These are phyloP conservation scores for Fusarium domesticum DNA, from an alignment of 2,329 filamentous ascomycete genomes.

Conservation along the genomic window DNA sequence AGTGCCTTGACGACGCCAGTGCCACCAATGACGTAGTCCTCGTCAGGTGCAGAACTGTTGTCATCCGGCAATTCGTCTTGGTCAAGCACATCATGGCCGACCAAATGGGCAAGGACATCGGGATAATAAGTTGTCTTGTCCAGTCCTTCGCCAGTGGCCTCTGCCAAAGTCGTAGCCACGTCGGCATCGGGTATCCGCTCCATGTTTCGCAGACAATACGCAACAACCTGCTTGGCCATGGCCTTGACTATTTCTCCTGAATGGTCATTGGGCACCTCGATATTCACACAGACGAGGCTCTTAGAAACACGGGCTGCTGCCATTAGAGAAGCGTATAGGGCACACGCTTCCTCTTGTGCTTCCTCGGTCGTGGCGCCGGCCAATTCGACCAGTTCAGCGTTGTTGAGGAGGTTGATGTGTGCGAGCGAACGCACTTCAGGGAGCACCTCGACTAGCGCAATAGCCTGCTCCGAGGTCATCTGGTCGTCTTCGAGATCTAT, in stretches of 20 bases:
- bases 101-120: constrained; percentile 81
- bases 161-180: constrained; percentile 46
- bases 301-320: constrained; percentile 81
- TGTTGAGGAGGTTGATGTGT: constrained; percentile 84
- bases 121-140: constrained; percentile 52
- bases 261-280: constrained; percentile 77
- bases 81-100: constrained; percentile 62
- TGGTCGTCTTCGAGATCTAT: constrained; percentile 84
- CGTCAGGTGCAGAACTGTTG: constrained; percentile 71
- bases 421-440: constrained; percentile 79
- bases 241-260: constrained; percentile 91
- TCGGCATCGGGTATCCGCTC: constrained; percentile 71
- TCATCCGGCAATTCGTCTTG: constrained; percentile 56
- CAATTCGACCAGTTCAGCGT: constrained; percentile 66
- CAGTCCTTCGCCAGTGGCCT: constrained; percentile 32
- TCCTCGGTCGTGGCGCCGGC: constrained; percentile 74
- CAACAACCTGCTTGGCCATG: constrained; percentile 89
- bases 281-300: constrained; percentile 83
- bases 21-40: constrained; percentile 94
- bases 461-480: constrained; percentile 82
- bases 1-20: constrained; percentile 94
- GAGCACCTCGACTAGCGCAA: constrained; percentile 84
- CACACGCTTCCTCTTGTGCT: constrained; percentile 87
- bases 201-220: constrained; percentile 89
- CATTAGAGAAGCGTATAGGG: constrained; percentile 86